A percentile compares a stretch with the other conserved stretches of the same genome.
These are phyloP conservation scores for Mesotaenium endlicherianum DNA, from an alignment of 139 green algal species.

Conservation along the genomic window DNA sequence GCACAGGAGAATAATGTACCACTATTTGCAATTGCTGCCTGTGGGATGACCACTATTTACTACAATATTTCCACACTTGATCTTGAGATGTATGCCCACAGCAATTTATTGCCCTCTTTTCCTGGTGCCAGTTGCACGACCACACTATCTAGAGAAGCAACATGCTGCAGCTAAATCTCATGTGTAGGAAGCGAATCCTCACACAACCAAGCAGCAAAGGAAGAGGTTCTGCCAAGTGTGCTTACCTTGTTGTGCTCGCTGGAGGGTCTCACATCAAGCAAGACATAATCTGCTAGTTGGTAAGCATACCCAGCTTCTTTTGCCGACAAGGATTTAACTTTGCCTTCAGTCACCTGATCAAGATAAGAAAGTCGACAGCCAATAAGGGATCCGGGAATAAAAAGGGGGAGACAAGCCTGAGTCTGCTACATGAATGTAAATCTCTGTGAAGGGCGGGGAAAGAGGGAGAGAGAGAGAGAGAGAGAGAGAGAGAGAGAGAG, in stretches of 20 bases:
- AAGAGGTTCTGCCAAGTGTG: not conserved
- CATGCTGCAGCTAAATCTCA: not conserved
- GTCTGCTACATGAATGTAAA: too few relatives aligned
- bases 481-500: not conserved
- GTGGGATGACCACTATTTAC: too few relatives aligned
- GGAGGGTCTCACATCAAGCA: constrained; percentile 42
- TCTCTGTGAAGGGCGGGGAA: not conserved
- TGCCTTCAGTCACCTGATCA: constrained; percentile 37
- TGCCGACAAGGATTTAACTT: constrained; percentile 38
- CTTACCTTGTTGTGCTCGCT: constrained; percentile 44
- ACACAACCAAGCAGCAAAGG: too few relatives aligned
- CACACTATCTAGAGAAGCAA: not conserved
- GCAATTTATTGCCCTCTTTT: not conserved
- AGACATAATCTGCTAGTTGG: constrained; percentile 13
- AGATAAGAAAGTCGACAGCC: not conserved
- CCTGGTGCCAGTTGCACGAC: not conserved
- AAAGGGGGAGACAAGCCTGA: not conserved
- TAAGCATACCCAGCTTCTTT: constrained; percentile 43
- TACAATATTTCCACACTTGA: too few relatives aligned
- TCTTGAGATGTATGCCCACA: not conserved
- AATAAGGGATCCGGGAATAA: not conserved
- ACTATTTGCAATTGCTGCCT: too few relatives aligned
- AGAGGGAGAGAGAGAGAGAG: not conserved
- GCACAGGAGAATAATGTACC: too few relatives aligned
- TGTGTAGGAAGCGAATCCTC: not conserved